Evolutionary conservation across 2,329 filamentous ascomycete genomes (phyloP).

Genomic region (Paecilomyces sp.): DNA sequence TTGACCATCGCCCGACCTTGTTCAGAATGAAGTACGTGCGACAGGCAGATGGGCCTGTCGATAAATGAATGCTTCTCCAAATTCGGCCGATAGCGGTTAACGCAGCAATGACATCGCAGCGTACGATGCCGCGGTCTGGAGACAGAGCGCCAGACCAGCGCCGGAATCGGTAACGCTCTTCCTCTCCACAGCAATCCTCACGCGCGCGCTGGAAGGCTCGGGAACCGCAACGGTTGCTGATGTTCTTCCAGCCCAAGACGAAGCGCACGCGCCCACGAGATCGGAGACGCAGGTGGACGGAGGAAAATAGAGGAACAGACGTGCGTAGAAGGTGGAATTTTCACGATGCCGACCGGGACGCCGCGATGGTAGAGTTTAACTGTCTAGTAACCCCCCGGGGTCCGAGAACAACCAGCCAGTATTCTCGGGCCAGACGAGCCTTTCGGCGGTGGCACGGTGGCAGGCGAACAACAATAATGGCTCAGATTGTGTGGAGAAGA

Average conservation of each 20-base stretch:
- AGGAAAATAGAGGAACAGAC: not conserved
- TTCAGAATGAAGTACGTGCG: conserved; percentile 39
- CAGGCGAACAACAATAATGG: not conserved
- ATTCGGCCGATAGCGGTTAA: not conserved
- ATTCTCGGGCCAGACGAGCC: not conserved
- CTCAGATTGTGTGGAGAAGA: not conserved
- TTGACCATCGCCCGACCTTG: conserved; percentile 8
- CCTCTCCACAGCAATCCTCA: not conserved
- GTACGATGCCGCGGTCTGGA: not conserved
- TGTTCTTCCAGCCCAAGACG: not conserved
- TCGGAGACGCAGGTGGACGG: not conserved
- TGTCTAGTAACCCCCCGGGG: not conserved
- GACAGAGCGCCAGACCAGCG: not conserved
- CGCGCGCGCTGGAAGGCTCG: not conserved
- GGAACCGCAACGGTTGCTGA: not conserved
- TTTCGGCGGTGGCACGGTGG: not conserved
- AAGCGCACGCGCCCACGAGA: not conserved
- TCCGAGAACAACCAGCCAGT: not conserved
- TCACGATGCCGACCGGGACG: not conserved
- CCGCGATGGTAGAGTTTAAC: not conserved
- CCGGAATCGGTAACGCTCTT: not conserved
- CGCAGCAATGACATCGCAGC: conserved; percentile 1
- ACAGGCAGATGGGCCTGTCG: conserved; percentile 12
- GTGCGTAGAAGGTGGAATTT: not conserved
- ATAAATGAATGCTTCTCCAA: not conserved